These are phyloP conservation scores for Cystobasidium slooffiae DNA, from an alignment of 1,284 basidiomycete genomes.

Conservation along the genomic window DNA sequence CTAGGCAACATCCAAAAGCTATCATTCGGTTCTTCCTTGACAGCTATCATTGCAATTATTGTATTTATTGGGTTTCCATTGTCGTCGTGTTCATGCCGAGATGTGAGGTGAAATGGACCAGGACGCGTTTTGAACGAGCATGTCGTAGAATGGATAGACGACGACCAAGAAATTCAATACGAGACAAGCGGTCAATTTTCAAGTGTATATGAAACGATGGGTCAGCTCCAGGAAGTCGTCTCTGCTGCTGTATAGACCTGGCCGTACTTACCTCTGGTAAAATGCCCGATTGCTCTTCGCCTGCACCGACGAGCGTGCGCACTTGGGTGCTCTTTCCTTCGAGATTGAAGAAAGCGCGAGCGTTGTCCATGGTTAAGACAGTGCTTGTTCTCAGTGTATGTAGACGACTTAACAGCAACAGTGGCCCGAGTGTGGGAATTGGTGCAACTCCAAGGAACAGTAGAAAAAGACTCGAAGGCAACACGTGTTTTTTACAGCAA, in stretches of 20 bases:
- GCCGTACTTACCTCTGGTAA: conserved; percentile 29
- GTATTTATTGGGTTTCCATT: not conserved
- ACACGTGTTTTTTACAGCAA: no score
- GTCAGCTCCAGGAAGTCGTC: not conserved
- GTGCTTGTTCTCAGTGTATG: no score
- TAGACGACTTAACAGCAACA: no score
- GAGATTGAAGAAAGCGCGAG: conserved; percentile 25
- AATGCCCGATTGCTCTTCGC: conserved; percentile 38
- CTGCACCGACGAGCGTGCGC: conserved; percentile 15
- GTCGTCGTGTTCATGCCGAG: no score
- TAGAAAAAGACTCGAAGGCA: no score
- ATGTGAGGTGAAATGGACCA: not conserved
- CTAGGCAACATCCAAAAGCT: conserved; percentile 35
- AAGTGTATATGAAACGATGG: no score
- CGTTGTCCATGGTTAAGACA: conserved; percentile 16
- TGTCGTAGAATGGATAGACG: not conserved
- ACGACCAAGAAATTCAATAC: not conserved
- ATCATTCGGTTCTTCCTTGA: conserved; percentile 38
- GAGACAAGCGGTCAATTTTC: not conserved
- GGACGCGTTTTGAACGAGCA: conserved; percentile 5
- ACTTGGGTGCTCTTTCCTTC: conserved; percentile 27
- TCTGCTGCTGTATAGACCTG: not conserved
- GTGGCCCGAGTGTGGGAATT: no score
- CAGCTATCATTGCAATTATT: conserved; percentile 1
- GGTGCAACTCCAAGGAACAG: no score